Percentiles rank a stretch among this genome's conserved stretches.
Evolutionary conservation across 768 basidiomycete genomes (phyloP).

Genomic region (Collybiopsis confluens): DNA sequence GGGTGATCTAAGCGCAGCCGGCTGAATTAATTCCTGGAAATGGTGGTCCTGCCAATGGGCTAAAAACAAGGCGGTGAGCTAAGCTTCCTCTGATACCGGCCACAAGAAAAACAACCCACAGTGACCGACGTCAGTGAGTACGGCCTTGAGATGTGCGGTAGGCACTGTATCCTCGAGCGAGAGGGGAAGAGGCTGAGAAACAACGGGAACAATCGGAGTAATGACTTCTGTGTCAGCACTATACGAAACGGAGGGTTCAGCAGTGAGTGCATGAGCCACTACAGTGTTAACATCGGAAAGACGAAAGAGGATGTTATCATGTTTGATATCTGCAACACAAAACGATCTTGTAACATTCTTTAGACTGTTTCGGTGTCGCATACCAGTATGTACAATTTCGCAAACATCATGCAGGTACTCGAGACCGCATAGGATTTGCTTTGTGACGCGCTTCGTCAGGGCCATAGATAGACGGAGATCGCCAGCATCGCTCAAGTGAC

Average conservation of each 20-base stretch:
- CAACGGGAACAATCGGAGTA: background rate
- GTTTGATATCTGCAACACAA: constrained; percentile 14
- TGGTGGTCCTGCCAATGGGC: constrained; percentile 4
- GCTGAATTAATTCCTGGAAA: constrained; percentile 17
- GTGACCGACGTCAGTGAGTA: constrained; percentile 13
- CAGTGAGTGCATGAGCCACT: background rate
- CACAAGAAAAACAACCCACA: constrained; percentile 7
- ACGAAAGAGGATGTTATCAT: constrained; percentile 14
- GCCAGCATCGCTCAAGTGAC: constrained; percentile 31
- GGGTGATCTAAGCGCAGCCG: constrained; percentile 22
- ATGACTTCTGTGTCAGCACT: too few relatives aligned
- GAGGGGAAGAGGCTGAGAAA: constrained; percentile 1
- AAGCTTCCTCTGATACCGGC: constrained; percentile 7
- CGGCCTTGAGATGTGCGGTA: constrained; percentile 6
- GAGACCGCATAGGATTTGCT: constrained; percentile 45
- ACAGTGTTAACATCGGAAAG: background rate
- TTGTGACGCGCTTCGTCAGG: constrained; percentile 10
- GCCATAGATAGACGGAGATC: constrained; percentile 9
- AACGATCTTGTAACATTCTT: background rate
- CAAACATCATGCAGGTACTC: constrained; percentile 44
- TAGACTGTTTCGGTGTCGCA: background rate
- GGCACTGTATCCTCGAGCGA: background rate
- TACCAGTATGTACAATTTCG: constrained; percentile 26
- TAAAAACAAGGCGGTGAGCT: background rate
- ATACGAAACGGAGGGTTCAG: background rate